Evolutionary conservation across 352 stramenopile species (phyloP).

Genomic region (Globisporangium sylvaticum): DNA sequence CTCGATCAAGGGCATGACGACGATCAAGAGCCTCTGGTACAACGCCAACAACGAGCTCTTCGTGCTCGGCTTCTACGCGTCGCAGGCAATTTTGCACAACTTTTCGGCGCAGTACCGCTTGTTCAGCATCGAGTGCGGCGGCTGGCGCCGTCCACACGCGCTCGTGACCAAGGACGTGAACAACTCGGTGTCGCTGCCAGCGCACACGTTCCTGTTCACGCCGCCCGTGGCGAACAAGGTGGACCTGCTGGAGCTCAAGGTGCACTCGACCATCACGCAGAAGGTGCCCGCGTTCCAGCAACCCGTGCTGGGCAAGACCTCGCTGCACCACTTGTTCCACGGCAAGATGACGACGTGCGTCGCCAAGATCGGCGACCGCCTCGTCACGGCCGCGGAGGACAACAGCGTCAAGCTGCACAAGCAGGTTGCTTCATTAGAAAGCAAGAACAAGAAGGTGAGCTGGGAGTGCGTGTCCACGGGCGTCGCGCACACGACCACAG

Average conservation of each 20-base stretch:
- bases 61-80: slow-evolving; percentile 82
- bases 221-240: slow-evolving; percentile 44
- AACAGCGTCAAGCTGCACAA: slow-evolving; percentile 78
- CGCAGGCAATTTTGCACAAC: slow-evolving; percentile 71
- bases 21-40: slow-evolving; percentile 64
- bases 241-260: slow-evolving; percentile 48
- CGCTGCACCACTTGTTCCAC: slow-evolving; percentile 66
- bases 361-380: slow-evolving; percentile 33
- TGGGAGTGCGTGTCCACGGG: slow-evolving; percentile 54
- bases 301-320: slow-evolving; percentile 26
- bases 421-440: background rate
- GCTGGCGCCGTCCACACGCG: slow-evolving; percentile 78
- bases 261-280: slow-evolving; percentile 49
- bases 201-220: slow-evolving; percentile 70
- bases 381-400: slow-evolving; percentile 79
- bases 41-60: slow-evolving; percentile 43
- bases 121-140: slow-evolving; percentile 73
- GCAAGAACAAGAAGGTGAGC: slow-evolving; percentile 1
- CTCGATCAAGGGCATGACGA: slow-evolving; percentile 75
- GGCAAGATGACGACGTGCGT: slow-evolving; percentile 75
- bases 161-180: slow-evolving; percentile 22
- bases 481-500: slow-evolving; percentile 76
- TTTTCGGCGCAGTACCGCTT: slow-evolving; percentile 66
- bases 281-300: background rate
- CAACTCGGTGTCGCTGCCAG: slow-evolving; percentile 27